Percentiles rank a stretch among this genome's conserved stretches.
Conservation (phyloP, 2,329 filamentous ascomycete species). For the Phialophora chinensis region DNA sequence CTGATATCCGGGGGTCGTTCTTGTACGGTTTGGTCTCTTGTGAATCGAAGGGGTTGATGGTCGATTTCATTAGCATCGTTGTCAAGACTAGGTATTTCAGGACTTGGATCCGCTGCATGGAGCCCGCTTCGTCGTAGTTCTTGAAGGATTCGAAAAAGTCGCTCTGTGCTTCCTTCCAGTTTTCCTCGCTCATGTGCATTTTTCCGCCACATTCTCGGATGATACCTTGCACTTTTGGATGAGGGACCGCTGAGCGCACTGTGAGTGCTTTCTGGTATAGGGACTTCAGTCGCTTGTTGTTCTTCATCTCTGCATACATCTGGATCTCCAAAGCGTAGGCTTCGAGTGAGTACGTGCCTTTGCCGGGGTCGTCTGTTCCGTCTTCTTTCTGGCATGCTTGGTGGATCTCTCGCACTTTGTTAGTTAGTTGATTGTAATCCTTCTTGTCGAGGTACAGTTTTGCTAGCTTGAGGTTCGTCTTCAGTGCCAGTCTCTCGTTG, state of each 20-base stretch:
- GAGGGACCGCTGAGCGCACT: constrained; percentile 94
- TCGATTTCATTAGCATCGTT: constrained; percentile 97
- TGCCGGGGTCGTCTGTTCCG: constrained; percentile 87
- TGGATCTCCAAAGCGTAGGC: constrained; percentile 97
- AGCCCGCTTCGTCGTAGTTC: constrained; percentile 98
- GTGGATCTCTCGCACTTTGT: constrained; percentile 87
- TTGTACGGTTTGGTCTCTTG: constrained; percentile 99
- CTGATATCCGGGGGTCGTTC: constrained; percentile 89
- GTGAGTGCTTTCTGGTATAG: constrained; percentile 90
- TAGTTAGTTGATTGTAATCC: constrained; percentile 78
- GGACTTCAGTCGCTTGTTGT: constrained; percentile 95
- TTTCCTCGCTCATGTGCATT: constrained; percentile 99
- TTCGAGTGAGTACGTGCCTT: constrained; percentile 94
- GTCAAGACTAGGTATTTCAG: constrained; percentile 95
- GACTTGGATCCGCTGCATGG: constrained; percentile 93
- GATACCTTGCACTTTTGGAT: constrained; percentile 98
- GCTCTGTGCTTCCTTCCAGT: constrained; percentile 95
- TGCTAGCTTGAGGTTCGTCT: constrained; percentile 96
- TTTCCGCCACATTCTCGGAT: constrained; percentile 98
- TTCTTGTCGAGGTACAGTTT: constrained; percentile 90
- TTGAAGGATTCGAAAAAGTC: constrained; percentile 99
- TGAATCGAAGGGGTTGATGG: constrained; percentile 98
- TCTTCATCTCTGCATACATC: constrained; percentile 95
- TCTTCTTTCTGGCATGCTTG: constrained; percentile 85
- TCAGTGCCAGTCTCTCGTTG: constrained; percentile 95